phyloP scores from a whole-genome alignment of 2,329 filamentous ascomycete species.

The Zymoseptoria ardabiliae region DNA sequence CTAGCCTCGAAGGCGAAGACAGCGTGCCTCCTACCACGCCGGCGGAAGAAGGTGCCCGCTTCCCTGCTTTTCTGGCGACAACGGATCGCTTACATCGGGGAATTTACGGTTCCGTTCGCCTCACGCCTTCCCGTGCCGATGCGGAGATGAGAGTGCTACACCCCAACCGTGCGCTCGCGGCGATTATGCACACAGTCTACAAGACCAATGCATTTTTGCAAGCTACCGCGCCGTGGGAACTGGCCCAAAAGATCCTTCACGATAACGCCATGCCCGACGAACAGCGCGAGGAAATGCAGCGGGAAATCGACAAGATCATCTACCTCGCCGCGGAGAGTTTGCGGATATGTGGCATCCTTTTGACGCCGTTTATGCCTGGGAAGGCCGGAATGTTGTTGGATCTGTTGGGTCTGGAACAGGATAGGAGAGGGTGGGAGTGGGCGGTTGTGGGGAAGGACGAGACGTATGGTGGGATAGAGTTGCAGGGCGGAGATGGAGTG shows the following conservation, averaged over 20 bases:
- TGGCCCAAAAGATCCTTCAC: constrained; percentile 29
- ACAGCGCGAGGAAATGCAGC: constrained; percentile 26
- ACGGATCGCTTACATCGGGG: not conserved
- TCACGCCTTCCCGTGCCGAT: constrained; percentile 38
- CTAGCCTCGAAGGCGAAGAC: not conserved
- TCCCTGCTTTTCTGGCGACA: not conserved
- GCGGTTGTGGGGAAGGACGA: constrained; percentile 58
- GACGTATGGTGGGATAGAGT: constrained; percentile 55
- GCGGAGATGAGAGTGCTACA: constrained; percentile 57
- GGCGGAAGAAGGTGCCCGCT: not conserved
- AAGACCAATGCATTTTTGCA: constrained; percentile 62
- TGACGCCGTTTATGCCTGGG: constrained; percentile 84
- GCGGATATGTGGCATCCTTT: constrained; percentile 70
- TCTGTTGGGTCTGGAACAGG: constrained; percentile 61
- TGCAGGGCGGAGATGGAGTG: not conserved
- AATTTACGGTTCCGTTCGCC: constrained; percentile 12
- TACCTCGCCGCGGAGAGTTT: constrained; percentile 69
- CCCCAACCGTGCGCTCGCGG: constrained; percentile 57
- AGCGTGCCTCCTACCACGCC: constrained; percentile 2
- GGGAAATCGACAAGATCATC: constrained; percentile 52
- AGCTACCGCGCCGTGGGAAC: constrained; percentile 60
- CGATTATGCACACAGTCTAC: constrained; percentile 56
- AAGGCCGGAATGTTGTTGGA: constrained; percentile 69
- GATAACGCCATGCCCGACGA: constrained; percentile 11
- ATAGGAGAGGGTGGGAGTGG: constrained; percentile 55